phyloP scores from a whole-genome alignment of 2,329 filamentous ascomycete species.

The Phialophora verrucosa region DNA sequence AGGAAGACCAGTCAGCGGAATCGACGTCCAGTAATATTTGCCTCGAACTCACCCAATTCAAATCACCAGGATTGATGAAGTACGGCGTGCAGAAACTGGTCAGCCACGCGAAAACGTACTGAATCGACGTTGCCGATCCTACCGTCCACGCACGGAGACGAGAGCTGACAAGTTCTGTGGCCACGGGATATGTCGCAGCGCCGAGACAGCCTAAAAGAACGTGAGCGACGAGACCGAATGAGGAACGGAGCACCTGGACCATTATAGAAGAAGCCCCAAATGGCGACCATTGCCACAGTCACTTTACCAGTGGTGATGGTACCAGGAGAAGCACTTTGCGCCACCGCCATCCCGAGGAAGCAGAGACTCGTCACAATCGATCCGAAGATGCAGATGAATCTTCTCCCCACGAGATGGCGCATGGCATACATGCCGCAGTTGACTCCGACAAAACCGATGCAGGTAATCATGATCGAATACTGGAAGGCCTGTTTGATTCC shows the following conservation, averaged over 20 bases:
- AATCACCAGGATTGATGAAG: conserved; percentile 48
- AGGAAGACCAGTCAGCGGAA: background rate
- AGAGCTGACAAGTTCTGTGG: conserved; percentile 41
- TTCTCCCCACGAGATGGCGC: conserved; percentile 55
- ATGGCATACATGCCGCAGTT: conserved; percentile 59
- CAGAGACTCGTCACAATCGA: conserved; percentile 52
- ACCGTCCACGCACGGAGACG: conserved; percentile 46
- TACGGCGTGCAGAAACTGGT: conserved; percentile 48
- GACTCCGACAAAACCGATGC: conserved; percentile 56
- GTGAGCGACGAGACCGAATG: background rate
- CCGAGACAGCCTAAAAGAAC: conserved; percentile 41
- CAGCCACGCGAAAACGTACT: conserved; percentile 47
- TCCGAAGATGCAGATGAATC: conserved; percentile 56
- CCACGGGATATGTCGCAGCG: conserved; percentile 44
- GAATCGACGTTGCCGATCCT: conserved; percentile 44
- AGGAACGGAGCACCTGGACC: background rate
- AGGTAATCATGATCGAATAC: conserved; percentile 58
- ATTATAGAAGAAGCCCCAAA: conserved; percentile 48
- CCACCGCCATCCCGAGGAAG: conserved; percentile 55
- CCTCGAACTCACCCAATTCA: conserved; percentile 44
- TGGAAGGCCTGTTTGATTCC: conserved; percentile 56
- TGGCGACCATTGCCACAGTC: conserved; percentile 44
- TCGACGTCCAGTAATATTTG: background rate
- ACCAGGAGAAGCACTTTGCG: conserved; percentile 38
- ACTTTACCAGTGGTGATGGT: conserved; percentile 39